Percentiles rank a stretch among this genome's conserved stretches.
Evolutionary conservation across 345 rosid genomes (phyloP).

Genomic region (Dovyalis caffra): DNA sequence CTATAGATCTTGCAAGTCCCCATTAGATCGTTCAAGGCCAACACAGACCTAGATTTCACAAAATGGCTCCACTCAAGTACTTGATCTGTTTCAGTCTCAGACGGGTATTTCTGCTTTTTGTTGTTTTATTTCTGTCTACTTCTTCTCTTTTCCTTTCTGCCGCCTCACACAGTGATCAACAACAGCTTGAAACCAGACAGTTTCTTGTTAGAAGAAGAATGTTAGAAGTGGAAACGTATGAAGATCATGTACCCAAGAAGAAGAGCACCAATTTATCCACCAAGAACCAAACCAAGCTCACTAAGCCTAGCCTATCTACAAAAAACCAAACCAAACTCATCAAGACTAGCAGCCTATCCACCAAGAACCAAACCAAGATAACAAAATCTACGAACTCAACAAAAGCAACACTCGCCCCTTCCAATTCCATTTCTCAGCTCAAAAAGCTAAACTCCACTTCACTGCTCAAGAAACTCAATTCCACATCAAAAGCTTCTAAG

Average conservation of each 20-base stretch:
- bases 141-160: slow-evolving; percentile 29
- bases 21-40: slow-evolving; percentile 28
- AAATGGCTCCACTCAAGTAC: slow-evolving; percentile 43
- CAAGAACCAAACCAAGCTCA: slow-evolving; percentile 55
- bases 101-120: slow-evolving; percentile 42
- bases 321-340: slow-evolving; percentile 51
- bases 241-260: slow-evolving; percentile 33
- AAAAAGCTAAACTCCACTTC: slow-evolving; percentile 46
- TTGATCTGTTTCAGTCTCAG: slow-evolving; percentile 33
- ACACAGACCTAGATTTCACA: neutral
- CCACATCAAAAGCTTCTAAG: slow-evolving; percentile 43
- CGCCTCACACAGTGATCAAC: slow-evolving; percentile 30
- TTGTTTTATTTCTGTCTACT: slow-evolving; percentile 37
- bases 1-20: slow-evolving; percentile 22
- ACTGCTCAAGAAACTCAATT: slow-evolving; percentile 30
- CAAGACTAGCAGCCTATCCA: slow-evolving; percentile 25
- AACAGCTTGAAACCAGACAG: slow-evolving; percentile 26
- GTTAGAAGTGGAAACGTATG: slow-evolving; percentile 36
- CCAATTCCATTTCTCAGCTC: slow-evolving; percentile 21
- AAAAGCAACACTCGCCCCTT: slow-evolving; percentile 22
- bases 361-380: slow-evolving; percentile 55
- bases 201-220: slow-evolving; percentile 39
- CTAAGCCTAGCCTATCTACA: slow-evolving; percentile 24
- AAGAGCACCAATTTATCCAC: slow-evolving; percentile 30
- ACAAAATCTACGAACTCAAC: slow-evolving; percentile 48